Evolutionary conservation across 2,329 filamentous ascomycete species (phyloP).

Genomic region (Malbranchea zuffiana): DNA sequence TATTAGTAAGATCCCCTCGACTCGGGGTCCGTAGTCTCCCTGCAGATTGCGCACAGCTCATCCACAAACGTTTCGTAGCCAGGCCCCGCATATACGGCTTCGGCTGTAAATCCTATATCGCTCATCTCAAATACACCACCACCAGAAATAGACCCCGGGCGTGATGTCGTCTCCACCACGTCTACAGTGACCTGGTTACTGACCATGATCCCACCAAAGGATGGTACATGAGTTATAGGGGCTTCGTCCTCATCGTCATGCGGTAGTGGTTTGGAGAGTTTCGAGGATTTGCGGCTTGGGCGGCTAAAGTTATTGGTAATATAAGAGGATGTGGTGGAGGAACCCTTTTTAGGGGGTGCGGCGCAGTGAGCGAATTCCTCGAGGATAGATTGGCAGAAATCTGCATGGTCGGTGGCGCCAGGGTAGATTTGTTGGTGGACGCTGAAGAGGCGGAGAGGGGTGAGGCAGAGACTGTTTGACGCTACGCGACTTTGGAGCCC

Average conservation of each 20-base stretch:
- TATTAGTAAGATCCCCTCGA: too few relatives aligned
- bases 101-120: constrained; percentile 10
- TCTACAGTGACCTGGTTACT: constrained; percentile 53
- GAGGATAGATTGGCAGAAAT: constrained; percentile 51
- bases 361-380: constrained; percentile 45
- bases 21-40: constrained; percentile 1
- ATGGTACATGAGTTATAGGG: constrained; percentile 3
- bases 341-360: constrained; percentile 6
- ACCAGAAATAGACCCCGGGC: constrained; percentile 6
- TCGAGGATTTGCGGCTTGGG: too few relatives aligned
- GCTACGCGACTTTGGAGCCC: constrained; percentile 48
- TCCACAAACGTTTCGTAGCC: constrained; percentile 13
- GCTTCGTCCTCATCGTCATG: constrained; percentile 3
- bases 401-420: constrained; percentile 44
- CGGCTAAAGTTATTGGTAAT: constrained; percentile 4
- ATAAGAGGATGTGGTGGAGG: constrained; percentile 15
- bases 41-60: constrained; percentile 14
- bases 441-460: constrained; percentile 55
- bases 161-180: constrained; percentile 23
- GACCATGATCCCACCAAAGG: constrained; percentile 50
- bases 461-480: constrained; percentile 46
- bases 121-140: constrained; percentile 12
- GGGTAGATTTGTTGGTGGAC: constrained; percentile 53
- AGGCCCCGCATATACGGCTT: constrained; percentile 9
- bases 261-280: too few relatives aligned